These are phyloP conservation scores for Dacryopinax spathularia DNA, from an alignment of 768 basidiomycete species.

Conservation along the genomic window DNA sequence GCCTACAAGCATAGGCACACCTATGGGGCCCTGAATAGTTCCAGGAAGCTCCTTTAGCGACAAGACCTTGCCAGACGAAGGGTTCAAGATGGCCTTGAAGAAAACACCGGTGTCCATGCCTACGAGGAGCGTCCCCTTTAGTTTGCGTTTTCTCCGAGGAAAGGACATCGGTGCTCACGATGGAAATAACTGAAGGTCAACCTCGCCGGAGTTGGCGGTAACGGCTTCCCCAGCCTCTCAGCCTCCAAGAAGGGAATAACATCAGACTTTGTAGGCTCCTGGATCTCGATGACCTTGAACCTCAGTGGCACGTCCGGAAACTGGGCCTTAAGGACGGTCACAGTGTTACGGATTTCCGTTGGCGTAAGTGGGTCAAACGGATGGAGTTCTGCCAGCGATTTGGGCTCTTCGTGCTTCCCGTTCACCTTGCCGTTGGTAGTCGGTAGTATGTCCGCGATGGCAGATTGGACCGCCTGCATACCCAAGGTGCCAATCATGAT, in stretches of 20 bases:
- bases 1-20: neutral
- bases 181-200: neutral
- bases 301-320: slow-evolving; percentile 3
- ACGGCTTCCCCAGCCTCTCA: slow-evolving; percentile 2
- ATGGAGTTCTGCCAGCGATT: neutral
- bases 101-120: slow-evolving; percentile 6
- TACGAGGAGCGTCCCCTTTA: neutral
- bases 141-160: too few relatives aligned
- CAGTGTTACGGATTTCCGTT: slow-evolving; percentile 6
- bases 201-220: neutral
- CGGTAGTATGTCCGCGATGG: neutral
- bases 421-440: neutral
- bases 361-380: slow-evolving; percentile 3
- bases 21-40: neutral
- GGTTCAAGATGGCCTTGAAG: slow-evolving; percentile 1
- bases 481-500: neutral
- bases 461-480: neutral
- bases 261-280: slow-evolving; percentile 7
- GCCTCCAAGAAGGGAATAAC: slow-evolving; percentile 6
- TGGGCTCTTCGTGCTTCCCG: neutral
- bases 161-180: neutral
- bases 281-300: slow-evolving; percentile 1
- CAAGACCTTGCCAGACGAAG: neutral
- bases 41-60: slow-evolving; percentile 6
- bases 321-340: neutral